Conservation (phyloP, 139 green algal genomes). For the Chlorella sp. region DNA sequence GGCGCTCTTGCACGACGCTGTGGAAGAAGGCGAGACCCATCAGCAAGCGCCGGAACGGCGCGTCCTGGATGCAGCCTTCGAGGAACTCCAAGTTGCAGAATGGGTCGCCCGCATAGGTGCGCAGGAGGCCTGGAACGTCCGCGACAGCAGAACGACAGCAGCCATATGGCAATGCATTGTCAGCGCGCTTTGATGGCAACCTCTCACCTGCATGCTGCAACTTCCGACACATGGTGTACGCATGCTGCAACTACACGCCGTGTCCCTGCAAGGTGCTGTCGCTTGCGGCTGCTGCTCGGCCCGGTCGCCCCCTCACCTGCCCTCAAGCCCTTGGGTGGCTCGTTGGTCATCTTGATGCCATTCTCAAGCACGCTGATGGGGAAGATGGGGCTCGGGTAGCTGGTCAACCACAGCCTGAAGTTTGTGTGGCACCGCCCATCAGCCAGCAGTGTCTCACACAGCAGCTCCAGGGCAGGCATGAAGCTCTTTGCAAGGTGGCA, state of each 20-base stretch:
- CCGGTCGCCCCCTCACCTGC: no score
- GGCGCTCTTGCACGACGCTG: constrained; percentile 54
- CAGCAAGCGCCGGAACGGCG: constrained; percentile 46
- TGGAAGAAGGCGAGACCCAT: constrained; percentile 61
- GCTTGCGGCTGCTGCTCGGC: background rate
- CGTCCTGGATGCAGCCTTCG: constrained; percentile 18
- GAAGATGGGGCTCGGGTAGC: constrained; percentile 59
- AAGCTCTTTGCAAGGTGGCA: constrained; percentile 70
- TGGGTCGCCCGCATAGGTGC: constrained; percentile 46
- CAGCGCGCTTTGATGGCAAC: constrained; percentile 22
- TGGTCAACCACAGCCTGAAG: constrained; percentile 62
- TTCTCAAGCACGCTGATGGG: constrained; percentile 63
- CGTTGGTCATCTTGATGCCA: constrained; percentile 74
- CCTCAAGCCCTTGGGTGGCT: constrained; percentile 52
- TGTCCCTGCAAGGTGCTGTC: background rate
- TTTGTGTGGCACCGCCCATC: constrained; percentile 29
- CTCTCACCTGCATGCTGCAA: constrained; percentile 65
- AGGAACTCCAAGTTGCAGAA: constrained; percentile 44
- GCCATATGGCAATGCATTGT: constrained; percentile 12
- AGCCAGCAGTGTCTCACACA: background rate
- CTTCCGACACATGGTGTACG: background rate
- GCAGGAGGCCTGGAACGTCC: constrained; percentile 52
- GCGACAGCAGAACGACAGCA: constrained; percentile 24
- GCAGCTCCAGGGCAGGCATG: constrained; percentile 58
- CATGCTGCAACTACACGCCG: background rate